A percentile compares a stretch with the other conserved stretches of the same genome.
phyloP scores from a whole-genome alignment of 2,329 filamentous ascomycete genomes.

The Fusarium nanum region DNA sequence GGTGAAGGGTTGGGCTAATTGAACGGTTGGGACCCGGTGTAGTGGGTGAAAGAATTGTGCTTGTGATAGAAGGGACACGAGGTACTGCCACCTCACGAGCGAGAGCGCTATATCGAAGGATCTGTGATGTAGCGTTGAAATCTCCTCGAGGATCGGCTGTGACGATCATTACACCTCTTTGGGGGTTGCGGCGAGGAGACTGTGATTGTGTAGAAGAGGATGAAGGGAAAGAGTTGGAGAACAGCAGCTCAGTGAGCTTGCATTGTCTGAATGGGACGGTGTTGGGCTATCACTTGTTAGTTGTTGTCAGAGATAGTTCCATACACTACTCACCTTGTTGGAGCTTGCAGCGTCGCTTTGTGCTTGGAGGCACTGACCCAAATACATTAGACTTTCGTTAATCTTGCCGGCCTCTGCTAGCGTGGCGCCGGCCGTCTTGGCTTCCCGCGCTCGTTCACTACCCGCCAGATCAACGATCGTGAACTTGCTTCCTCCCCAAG shows the following conservation, averaged over 20 bases:
- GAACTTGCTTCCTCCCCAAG: constrained; percentile 81
- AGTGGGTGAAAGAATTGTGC: constrained; percentile 67
- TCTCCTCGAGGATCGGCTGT: constrained; percentile 93
- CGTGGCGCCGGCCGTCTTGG: constrained; percentile 92
- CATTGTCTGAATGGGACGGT: constrained; percentile 85
- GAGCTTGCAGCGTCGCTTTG: constrained; percentile 83
- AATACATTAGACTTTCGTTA: constrained; percentile 97
- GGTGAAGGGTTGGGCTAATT: constrained; percentile 51
- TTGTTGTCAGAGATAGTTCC: neutral
- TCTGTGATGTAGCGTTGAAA: constrained; percentile 96
- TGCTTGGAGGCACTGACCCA: constrained; percentile 96
- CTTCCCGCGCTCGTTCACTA: constrained; percentile 91
- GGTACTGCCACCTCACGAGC: constrained; percentile 94
- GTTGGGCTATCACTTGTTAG: constrained; percentile 64
- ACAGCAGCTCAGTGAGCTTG: constrained; percentile 85
- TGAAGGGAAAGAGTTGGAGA: constrained; percentile 88
- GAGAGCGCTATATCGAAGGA: constrained; percentile 91
- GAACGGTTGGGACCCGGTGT: constrained; percentile 41
- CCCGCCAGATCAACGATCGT: constrained; percentile 94
- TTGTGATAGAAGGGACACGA: constrained; percentile 83
- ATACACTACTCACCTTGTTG: constrained; percentile 69
- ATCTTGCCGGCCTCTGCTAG: constrained; percentile 97
- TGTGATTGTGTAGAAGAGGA: constrained; percentile 55
- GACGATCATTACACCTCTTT: constrained; percentile 95
- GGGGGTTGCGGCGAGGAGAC: constrained; percentile 70